Base-by-base conservation (phyloP, 352 stramenopile species). In the Phytophthora meadii region DNA sequence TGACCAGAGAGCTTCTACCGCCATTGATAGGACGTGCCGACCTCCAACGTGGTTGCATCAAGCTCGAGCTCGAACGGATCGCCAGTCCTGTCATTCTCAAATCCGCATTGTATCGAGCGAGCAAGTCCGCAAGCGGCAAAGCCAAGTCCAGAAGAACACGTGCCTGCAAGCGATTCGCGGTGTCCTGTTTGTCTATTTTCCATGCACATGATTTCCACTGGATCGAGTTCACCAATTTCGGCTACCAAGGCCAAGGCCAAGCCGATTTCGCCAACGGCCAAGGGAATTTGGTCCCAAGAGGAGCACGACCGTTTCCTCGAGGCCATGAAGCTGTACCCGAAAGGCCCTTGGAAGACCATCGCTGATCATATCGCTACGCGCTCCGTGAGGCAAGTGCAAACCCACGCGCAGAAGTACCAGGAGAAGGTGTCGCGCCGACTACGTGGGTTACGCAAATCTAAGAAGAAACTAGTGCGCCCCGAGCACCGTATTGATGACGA, bases 371-470 rank as follows among this genome's bases (percentile, higher is more conserved):
- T 92, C 55, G 76, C 63, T 30, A 92, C 84, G 39, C 81, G 84
- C 8, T 89, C 82, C 1, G 82, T 88, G 66, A 69, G 79, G 12
- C 84, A 92, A 47, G 81, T 89, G 64, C 84, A 92, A 57, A 90
- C 81, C 5, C 84, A 92, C 65, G 82, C 82, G n/a, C 84, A 92
- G 27, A 92, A 92, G 66, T 92, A 89, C 45, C 82, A 90, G 46
- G 79, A 92, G 54, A 92, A 92, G 46, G 73, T 92, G 25, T 82
- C 79, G 34, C 80, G 84, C 14, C 80, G 82, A 14, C 61, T 87
- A 48, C 82, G 82, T 19, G 82, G 82, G 6, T 68, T 91, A 14
- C 80, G 80, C 60, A 92, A 92, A 58, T 84, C 72, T 7, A 92
- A 92, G 70, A 86, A 85, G 63, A 87, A 88, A 67, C 70, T 87